These are phyloP conservation scores for Alternaria angustiovoidea DNA, from an alignment of 2,329 filamentous ascomycete species.

Conservation along the genomic window DNA sequence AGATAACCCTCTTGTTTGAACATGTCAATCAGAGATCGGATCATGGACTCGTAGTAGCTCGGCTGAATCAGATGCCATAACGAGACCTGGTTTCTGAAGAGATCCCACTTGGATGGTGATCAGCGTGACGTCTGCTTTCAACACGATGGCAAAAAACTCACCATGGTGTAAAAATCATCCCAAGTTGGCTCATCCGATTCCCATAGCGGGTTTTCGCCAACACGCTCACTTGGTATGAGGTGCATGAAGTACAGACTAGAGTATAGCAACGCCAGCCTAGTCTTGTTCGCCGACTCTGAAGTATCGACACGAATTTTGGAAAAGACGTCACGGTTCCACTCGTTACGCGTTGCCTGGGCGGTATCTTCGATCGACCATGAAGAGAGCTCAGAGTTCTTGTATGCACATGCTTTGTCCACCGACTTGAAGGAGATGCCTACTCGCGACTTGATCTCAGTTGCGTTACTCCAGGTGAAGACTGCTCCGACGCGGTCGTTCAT, in stretches of 20 bases:
- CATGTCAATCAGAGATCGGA: conserved; percentile 74
- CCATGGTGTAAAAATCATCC: conserved; percentile 75
- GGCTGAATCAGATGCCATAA: conserved; percentile 70
- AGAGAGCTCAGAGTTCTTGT: conserved; percentile 57
- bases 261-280: conserved; percentile 43
- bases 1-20: conserved; percentile 69
- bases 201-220: conserved; percentile 75
- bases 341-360: conserved; percentile 51
- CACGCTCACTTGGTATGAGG: conserved; percentile 46
- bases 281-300: conserved; percentile 39
- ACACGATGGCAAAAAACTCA: too few relatives aligned
- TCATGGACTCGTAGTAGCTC: conserved; percentile 68
- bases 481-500: conserved; percentile 59
- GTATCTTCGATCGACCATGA: conserved; percentile 54
- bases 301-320: conserved; percentile 60
- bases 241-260: conserved; percentile 50
- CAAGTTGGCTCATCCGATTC: conserved; percentile 69
- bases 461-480: conserved; percentile 58
- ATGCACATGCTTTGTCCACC: conserved; percentile 57
- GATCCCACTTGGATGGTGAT: conserved; percentile 63
- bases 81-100: conserved; percentile 63
- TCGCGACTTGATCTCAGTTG: conserved; percentile 56
- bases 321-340: conserved; percentile 64
- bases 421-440: conserved; percentile 61
- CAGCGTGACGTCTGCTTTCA: too few relatives aligned